phyloP scores from a whole-genome alignment of 768 basidiomycete genomes.

The Russula virescens region DNA sequence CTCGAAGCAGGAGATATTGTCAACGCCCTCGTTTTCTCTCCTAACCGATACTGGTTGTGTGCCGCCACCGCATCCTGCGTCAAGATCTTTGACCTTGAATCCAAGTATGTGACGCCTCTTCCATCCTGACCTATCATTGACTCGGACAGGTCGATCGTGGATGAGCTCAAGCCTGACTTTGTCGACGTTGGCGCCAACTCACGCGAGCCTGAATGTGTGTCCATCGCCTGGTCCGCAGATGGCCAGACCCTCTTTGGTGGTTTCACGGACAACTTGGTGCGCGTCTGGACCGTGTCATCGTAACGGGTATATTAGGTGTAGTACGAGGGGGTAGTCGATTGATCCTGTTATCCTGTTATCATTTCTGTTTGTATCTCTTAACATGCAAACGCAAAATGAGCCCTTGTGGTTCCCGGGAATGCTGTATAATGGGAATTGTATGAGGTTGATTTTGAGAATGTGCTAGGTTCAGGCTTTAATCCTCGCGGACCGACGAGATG shows the following conservation, averaged over 20 bases:
- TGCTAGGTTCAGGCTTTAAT: too few species aligned
- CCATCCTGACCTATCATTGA: conserved; percentile 9
- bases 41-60: conserved; percentile 99
- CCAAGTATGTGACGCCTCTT: conserved; percentile 65
- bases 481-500: too few species aligned
- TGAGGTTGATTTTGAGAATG: background rate
- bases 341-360: conserved; percentile 21
- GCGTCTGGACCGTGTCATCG: conserved; percentile 80
- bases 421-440: background rate
- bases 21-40: conserved; percentile 99
- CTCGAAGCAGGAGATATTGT: conserved; percentile 97
- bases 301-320: conserved; percentile 30
- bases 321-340: conserved; percentile 9
- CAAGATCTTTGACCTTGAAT: conserved; percentile 99
- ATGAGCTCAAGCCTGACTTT: conserved; percentile 96
- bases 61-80: conserved; percentile 96
- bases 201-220: conserved; percentile 87
- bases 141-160: conserved; percentile 78
- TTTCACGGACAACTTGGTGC: conserved; percentile 91
- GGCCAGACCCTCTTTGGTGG: conserved; percentile 97
- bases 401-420: conserved; percentile 15
- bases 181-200: conserved; percentile 65
- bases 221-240: conserved; percentile 97
- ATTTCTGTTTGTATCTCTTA: conserved; percentile 24
- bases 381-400: conserved; percentile 24